Evolutionary conservation across 2,329 filamentous ascomycete genomes (phyloP), one percentile per base, ranked within the genome.

Genomic region (Arthrobotrys entomopaga): DNA sequence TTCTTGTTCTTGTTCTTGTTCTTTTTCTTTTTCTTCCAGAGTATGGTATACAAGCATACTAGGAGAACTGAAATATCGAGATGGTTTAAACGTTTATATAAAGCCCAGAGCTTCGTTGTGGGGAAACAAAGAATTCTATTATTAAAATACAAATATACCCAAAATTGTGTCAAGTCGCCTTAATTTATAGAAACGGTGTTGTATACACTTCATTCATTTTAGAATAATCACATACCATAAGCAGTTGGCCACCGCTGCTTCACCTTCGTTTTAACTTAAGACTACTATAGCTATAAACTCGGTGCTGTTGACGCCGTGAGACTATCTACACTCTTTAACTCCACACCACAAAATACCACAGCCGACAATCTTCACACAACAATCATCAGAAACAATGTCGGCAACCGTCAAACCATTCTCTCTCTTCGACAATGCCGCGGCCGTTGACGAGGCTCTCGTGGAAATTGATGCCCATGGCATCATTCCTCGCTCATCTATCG

Each of bases 401-500:
- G 29, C 54, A 20, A 19, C 19, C 6, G 26, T 42, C 54, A n/a
- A 58, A 22, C 54, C 54, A 22, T 58, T 58, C 34, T 58, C 54
- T 22, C 54, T 58, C 7, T 58, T 58, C 54, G n/a, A 58, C 54
- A 40, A 58, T 42, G 54, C 19, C n/a, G 34, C 26, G 5, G 54
- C 54, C 34, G 29, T 58, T 58, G 15, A 58, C 54, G 19, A 13
- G 34, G 54, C 54, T 19, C 54, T 58, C 20, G 40, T 19, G 34
- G 83, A 84, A 13, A 82, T 81, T 8, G 82, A 83, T 4, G 77
- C 75, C n/a, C 79, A 84, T 5, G 85, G 84, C 72, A 79, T 77
- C 2, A 77, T 84, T 8, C 78, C 76, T 13, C 26, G 58, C 0
- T 50, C 78, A 5, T 80, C 79, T 0, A 58, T 86, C 3, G 83